Percentiles rank a stretch among this genome's conserved stretches.
Evolutionary conservation across 345 rosid genomes (phyloP).

Genomic region (Linum usitatissimum): DNA sequence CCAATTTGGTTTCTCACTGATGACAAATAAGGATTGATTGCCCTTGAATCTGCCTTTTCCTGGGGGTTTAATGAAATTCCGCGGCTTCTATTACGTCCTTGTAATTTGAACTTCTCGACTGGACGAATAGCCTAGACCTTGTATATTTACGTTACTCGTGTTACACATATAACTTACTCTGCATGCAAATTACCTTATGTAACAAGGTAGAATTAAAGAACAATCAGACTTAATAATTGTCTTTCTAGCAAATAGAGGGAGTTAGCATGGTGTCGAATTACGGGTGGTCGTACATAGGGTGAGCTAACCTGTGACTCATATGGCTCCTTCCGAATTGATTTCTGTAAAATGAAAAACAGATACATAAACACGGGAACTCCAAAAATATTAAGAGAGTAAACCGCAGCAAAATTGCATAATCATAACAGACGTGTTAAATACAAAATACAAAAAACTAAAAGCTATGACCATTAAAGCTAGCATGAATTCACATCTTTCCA

Average conservation of each 20-base stretch:
- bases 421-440: no score
- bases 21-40: not conserved
- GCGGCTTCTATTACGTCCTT: not conserved
- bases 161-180: no score
- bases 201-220: not conserved
- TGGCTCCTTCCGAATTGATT: slow-evolving; percentile 70
- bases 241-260: no score
- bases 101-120: not conserved
- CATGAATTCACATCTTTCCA: no score
- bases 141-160: no score
- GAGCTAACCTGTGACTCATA: slow-evolving; percentile 59
- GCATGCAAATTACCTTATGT: not conserved
- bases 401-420: no score
- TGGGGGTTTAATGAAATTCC: not conserved
- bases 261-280: no score
- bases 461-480: no score
- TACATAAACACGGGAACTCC: not conserved
- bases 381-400: no score
- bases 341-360: slow-evolving; percentile 37
- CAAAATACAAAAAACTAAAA: no score
- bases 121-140: not conserved
- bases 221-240: no score
- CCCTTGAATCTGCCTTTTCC: not conserved
- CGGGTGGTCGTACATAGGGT: no score
- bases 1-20: not conserved